These are phyloP conservation scores for Pythium rishiriense DNA, from an alignment of 352 stramenopile genomes.

Conservation along the genomic window DNA sequence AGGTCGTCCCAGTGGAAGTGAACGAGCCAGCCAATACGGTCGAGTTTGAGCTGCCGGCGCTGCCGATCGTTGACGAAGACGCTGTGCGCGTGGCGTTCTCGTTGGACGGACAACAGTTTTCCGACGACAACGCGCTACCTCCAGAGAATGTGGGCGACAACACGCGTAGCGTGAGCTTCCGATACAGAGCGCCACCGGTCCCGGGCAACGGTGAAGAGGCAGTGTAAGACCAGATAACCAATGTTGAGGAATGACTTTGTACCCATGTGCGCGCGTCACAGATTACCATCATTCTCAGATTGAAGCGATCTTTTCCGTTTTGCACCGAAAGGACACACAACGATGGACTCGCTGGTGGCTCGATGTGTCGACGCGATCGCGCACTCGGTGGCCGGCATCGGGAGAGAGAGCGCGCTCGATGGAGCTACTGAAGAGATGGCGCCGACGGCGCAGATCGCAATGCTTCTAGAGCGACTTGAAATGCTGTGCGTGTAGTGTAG, in stretches of 20 bases:
- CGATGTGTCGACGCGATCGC: background rate
- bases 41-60: conserved; percentile 21
- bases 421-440: background rate
- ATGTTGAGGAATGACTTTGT: background rate
- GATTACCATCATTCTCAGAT: background rate
- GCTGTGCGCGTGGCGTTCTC: conserved; percentile 19
- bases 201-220: background rate
- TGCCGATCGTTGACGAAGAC: conserved; percentile 18
- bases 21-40: conserved; percentile 12
- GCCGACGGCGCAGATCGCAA: background rate
- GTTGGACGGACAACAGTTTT: conserved; percentile 28
- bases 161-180: background rate
- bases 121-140: background rate
- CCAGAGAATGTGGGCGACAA: background rate
- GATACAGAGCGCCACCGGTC: background rate
- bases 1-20: conserved; percentile 15
- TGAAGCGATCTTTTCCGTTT: background rate
- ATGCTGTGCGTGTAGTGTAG: conserved; percentile 9
- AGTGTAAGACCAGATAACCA: background rate
- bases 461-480: conserved; percentile 4
- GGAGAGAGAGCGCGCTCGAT: background rate
- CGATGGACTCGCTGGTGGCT: background rate
- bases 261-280: background rate
- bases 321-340: too few relatives aligned
- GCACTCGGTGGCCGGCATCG: background rate